Evolutionary conservation across 495 filamentous ascomycete species (phyloP), one percentile per base, ranked within the genome.

Genomic region (Xylaria palmicola): DNA sequence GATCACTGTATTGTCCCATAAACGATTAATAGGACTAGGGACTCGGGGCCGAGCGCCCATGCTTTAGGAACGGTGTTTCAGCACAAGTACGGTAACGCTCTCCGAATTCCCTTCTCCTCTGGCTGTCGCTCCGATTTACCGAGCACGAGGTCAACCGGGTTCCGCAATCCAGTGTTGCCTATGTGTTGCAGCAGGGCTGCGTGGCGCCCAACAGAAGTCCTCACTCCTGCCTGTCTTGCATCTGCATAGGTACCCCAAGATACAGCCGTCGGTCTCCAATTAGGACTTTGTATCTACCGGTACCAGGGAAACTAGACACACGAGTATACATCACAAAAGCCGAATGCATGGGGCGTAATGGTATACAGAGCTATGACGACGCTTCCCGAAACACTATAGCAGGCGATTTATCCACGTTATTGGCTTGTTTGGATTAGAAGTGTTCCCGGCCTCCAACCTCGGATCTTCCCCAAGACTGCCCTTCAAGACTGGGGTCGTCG

Each of bases 111-210:
- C 22, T 43, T 43, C 10, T 27, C 20, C 53, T 10, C 20, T 13
- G 24, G 53, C 53, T 56, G 39, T 39, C 53, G 53, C 53, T 56
- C 53, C 53, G 53, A 56, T 44, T 12, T 49, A 37, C 43, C 32
- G 30, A 49, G 32, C 43, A 27, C 13, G 20, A n/a, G 36, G 22
- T 39, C 26, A 24, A 44, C 56, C 43, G n/a, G 44, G 56, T 51
- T 41, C 43, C 56, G 56, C 22, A 30, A 13, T 20, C 40, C 19
- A 36, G 43, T 50, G 44, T 50, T 45, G 20, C 27, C 43, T 19
- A 59, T 36, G 29, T 15, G 41, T 2, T 26, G 20, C 29, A 10
- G 56, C 45, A 59, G 45, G 47, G 47, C 45, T 59, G 56, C 27
- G 36, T 50, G 47, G 56, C 45, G 43, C 17, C 56, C 45, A 50